These are phyloP conservation scores for Euphrasia arctica DNA, from an alignment of 305 asterid species.

Conservation along the genomic window DNA sequence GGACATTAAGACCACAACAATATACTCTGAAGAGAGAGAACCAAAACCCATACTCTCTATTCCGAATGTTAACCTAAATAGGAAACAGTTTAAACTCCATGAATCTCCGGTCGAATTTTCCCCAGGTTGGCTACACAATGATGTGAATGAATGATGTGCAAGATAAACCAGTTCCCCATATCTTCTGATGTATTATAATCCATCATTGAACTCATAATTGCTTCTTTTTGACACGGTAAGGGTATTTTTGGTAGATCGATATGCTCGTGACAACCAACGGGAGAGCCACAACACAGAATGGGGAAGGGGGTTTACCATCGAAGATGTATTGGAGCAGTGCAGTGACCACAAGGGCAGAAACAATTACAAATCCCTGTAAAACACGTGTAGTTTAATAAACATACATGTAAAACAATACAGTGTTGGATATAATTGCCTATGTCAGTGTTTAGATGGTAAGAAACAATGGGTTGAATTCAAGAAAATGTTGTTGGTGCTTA, in stretches of 20 bases:
- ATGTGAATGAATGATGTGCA: constrained; percentile 21
- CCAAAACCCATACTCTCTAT: neutral
- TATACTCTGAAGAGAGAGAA: neutral
- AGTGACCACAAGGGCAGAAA: constrained; percentile 89
- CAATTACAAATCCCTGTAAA: constrained; percentile 87
- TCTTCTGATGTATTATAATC: constrained; percentile 13
- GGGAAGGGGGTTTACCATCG: constrained; percentile 83
- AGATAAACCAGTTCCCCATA: constrained; percentile 9
- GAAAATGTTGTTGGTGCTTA: no score
- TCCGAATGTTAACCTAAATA: constrained; percentile 5
- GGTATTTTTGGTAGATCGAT: constrained; percentile 86
- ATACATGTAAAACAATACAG: neutral
- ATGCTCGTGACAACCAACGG: constrained; percentile 80
- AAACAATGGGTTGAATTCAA: neutral
- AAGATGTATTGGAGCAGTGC: constrained; percentile 79
- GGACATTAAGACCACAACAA: constrained; percentile 10
- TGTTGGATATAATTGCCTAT: constrained; percentile 2
- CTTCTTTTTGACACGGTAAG: constrained; percentile 69
- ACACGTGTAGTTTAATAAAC: constrained; percentile 15
- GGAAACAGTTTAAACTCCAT: constrained; percentile 18
- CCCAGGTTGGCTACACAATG: constrained; percentile 13
- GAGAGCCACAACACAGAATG: constrained; percentile 77
- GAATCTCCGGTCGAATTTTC: constrained; percentile 20
- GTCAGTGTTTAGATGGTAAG: neutral
- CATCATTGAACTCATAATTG: constrained; percentile 32